phyloP scores from a whole-genome alignment of 2,329 filamentous ascomycete genomes.

The Bipolaris oryzae region DNA sequence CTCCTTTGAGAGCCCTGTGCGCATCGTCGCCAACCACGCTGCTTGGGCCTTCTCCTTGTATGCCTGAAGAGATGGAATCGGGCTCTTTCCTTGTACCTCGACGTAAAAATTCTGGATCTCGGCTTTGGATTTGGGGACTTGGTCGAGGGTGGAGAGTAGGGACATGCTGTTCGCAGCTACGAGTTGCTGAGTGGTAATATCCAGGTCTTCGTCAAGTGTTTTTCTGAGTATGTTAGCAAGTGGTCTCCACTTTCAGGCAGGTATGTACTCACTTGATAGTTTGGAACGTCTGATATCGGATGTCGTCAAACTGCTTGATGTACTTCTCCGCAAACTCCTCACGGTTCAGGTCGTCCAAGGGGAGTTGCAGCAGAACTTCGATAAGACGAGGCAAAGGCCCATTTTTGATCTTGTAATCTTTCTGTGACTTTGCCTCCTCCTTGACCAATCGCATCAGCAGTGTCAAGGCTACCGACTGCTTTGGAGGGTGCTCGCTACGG shows the following conservation, averaged over 20 bases:
- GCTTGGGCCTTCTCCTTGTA: slow-evolving; percentile 84
- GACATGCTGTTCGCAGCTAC: slow-evolving; percentile 61
- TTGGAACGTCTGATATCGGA: slow-evolving; percentile 81
- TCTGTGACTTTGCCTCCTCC: slow-evolving; percentile 62
- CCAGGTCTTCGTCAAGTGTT: slow-evolving; percentile 40
- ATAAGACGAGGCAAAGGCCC: slow-evolving; percentile 71
- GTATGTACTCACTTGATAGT: slow-evolving; percentile 67
- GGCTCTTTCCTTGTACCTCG: slow-evolving; percentile 68
- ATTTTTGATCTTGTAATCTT: slow-evolving; percentile 69
- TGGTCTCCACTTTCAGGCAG: background rate
- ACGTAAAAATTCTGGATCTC: slow-evolving; percentile 74
- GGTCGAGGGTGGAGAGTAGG: slow-evolving; percentile 70
- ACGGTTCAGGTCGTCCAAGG: slow-evolving; percentile 64
- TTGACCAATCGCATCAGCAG: slow-evolving; percentile 85
- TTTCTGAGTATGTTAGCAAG: slow-evolving; percentile 14
- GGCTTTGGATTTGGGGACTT: slow-evolving; percentile 69
- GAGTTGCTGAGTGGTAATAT: slow-evolving; percentile 26
- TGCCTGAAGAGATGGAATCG: slow-evolving; percentile 63
- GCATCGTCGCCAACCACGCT: slow-evolving; percentile 82
- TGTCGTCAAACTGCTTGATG: slow-evolving; percentile 79
- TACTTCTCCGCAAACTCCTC: slow-evolving; percentile 79
- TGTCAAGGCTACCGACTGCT: slow-evolving; percentile 71
- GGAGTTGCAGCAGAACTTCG: slow-evolving; percentile 63
- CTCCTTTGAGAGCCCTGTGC: slow-evolving; percentile 67
- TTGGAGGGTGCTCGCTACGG: slow-evolving; percentile 63